Base-by-base conservation (phyloP, 2,329 filamentous ascomycete species). In the Botrytis fabae region DNA sequence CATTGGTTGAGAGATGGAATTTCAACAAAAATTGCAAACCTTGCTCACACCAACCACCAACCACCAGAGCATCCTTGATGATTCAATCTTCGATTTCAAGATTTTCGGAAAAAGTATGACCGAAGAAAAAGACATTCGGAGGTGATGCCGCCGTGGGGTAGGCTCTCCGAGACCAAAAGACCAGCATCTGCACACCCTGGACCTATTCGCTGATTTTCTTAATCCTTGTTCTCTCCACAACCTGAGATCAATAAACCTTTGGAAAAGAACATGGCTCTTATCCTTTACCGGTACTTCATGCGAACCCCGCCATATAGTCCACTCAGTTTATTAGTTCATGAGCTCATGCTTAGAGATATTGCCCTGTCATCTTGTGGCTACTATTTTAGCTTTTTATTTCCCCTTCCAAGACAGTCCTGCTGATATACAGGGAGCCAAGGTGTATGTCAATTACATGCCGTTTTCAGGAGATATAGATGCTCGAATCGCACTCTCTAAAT, bases 301-400 rank as follows among this genome's bases (percentile, higher is more conserved):
- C 78, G 75, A 72, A 79, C 79, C 79, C 78, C 79, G 78, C 79
- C 77, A 79, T 79, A 75, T 46, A 64, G 59, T 38, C 42, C 76
- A 79, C 78, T 75, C 28, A 64, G 42, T 38, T 54, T n/a, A 28
- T 22, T 54, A 71, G 59, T 54, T 44, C 42, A 61, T 60, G 32
- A 48, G 63, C 46, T 65, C 35, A 42, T 57, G 28, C 22, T 25
- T n/a, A 69, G 46, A 57, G 38, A 71, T 57, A 66, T 65, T 65
- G 69, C 76, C 76, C 71, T 76, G 75, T 76, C 75, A 72, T 72
- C 66, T 75, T 74, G 77, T 78, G 77, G 77, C 78, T 40, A 54
- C 40, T 66, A 25, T 48, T 73, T 73, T 75, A 70, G 64, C 57
- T 71, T 71, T 74, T 69, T 73, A 73, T 74, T 74, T 73, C 73